Evolutionary conservation across 176 grass and related monocot species (phyloP).

Genomic region (Aegilops speltoides): DNA sequence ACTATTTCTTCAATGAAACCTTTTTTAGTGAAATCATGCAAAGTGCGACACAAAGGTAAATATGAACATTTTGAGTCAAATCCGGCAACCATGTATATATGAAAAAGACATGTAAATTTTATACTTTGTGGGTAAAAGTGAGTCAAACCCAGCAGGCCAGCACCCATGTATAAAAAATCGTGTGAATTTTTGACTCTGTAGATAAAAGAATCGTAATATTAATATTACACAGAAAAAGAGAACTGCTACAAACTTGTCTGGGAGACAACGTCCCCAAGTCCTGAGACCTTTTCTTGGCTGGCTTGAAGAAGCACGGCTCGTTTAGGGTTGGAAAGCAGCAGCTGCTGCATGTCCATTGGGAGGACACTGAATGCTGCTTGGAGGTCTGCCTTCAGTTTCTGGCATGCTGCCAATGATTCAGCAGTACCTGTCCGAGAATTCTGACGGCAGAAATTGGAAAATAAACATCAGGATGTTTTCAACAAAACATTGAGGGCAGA

Average conservation of each 20-base stretch:
- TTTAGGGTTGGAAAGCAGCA: slow-evolving; percentile 84
- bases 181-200: slow-evolving; percentile 32
- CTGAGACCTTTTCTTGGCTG: slow-evolving; percentile 41
- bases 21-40: not conserved
- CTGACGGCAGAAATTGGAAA: slow-evolving; percentile 28
- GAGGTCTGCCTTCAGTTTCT: slow-evolving; percentile 79
- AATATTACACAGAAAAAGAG: slow-evolving; percentile 34
- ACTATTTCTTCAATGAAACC: not conserved
- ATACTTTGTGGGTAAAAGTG: slow-evolving; percentile 27
- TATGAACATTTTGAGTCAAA: not conserved
- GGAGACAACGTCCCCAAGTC: slow-evolving; percentile 17
- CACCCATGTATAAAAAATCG: slow-evolving; percentile 15
- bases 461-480: slow-evolving; percentile 20
- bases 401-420: slow-evolving; percentile 50
- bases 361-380: slow-evolving; percentile 68
- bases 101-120: slow-evolving; percentile 20
- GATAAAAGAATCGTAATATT: slow-evolving; percentile 34
- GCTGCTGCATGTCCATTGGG: slow-evolving; percentile 88
- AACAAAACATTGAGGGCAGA: slow-evolving; percentile 5
- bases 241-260: slow-evolving; percentile 50
- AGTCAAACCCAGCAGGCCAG: slow-evolving; percentile 6
- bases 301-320: slow-evolving; percentile 69
- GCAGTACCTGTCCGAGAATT: slow-evolving; percentile 36
- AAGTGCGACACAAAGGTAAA: not conserved
- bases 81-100: not conserved